Base-by-base conservation (phyloP, 2,329 filamentous ascomycete species). In the Penicillium fuscoglaucum region DNA sequence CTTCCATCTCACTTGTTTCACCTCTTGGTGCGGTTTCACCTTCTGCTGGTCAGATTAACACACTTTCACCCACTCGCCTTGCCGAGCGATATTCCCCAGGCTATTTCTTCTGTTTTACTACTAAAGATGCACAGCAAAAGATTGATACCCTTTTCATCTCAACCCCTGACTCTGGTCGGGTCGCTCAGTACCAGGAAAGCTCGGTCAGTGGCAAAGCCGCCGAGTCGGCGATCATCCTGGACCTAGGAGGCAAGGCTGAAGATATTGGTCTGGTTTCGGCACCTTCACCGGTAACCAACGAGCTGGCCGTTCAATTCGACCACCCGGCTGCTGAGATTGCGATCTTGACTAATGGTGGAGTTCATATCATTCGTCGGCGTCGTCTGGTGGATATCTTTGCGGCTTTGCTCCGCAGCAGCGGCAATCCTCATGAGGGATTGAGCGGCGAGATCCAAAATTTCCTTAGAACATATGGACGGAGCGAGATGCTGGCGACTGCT, bases 221-320 rank as follows among this genome's bases (percentile, higher is more conserved):
- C 44, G 96, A 99, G 76, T 88, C 89, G 44, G 91, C 87, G 7
- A 89, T 88, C 62, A 95, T 89, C 85, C 81, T 97, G 35, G 85
- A 88, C 3, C 80, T 99, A 21, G 86, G 87, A 28, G 86, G 90
- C 68, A 83, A 83, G 35, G 87, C 89, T 7, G 88, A 96, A 71
- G 91, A 90, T 64, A 85, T 97, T 57, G 91, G 92, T 2, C 77
- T 92, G 13, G 85, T 91, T 29, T 90, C 89, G 0, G 83, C 84
- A 49, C 85, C 90, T 0, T 92, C 66, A 83, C 86, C 87, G 0
- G 78, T 78, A 12, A 84, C 85, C 12, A 99, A 99, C 67, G 95
- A 99, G 76, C 81, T 98, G 56, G 91, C 95, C 1, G 89, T 96
- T n/a, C 96, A 99, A 68, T 99, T 95, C 67, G 95, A 99, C 69